phyloP scores from a whole-genome alignment of 805 yeast species.

The Torulaspora delbrueckii region DNA sequence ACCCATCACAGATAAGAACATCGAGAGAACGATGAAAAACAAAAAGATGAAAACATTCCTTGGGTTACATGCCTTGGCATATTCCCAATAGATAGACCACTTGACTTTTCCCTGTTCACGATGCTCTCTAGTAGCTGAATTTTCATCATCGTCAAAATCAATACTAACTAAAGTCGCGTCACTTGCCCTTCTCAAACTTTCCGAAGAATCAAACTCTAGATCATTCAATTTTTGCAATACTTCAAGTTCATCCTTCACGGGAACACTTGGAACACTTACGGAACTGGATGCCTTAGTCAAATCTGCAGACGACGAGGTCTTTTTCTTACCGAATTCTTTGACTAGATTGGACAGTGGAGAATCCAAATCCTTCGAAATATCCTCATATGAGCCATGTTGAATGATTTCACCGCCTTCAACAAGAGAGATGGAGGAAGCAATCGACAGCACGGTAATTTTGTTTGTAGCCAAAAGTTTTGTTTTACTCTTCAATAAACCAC shows the following conservation, averaged over 20 bases:
- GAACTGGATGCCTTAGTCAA: constrained; percentile 15
- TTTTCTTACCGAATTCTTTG: constrained; percentile 55
- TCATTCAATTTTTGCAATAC: constrained; percentile 30
- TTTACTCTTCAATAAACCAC: constrained; percentile 70
- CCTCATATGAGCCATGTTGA: constrained; percentile 61
- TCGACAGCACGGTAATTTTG: constrained; percentile 72
- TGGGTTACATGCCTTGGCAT: constrained; percentile 84
- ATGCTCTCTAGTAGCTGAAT: constrained; percentile 52
- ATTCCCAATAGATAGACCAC: constrained; percentile 75
- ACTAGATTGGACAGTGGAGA: constrained; percentile 53
- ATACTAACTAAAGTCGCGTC: constrained; percentile 36
- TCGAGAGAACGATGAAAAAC: constrained; percentile 50
- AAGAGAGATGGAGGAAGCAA: constrained; percentile 67
- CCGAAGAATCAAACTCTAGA: constrained; percentile 30
- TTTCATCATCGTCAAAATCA: constrained; percentile 37
- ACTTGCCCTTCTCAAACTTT: constrained; percentile 60
- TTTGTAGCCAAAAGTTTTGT: constrained; percentile 82
- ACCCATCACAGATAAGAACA: constrained; percentile 57
- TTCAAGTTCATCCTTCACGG: constrained; percentile 30
- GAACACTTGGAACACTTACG: constrained; percentile 26
- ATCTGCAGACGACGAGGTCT: constrained; percentile 8
- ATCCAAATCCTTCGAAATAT: constrained; percentile 40
- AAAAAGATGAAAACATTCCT: constrained; percentile 56
- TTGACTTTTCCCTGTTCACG: constrained; percentile 92
- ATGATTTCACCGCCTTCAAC: constrained; percentile 61